Evolutionary conservation across 495 filamentous ascomycete genomes (phyloP), one percentile per base, ranked within the genome.

Genomic region (Amorphotheca resinae): DNA sequence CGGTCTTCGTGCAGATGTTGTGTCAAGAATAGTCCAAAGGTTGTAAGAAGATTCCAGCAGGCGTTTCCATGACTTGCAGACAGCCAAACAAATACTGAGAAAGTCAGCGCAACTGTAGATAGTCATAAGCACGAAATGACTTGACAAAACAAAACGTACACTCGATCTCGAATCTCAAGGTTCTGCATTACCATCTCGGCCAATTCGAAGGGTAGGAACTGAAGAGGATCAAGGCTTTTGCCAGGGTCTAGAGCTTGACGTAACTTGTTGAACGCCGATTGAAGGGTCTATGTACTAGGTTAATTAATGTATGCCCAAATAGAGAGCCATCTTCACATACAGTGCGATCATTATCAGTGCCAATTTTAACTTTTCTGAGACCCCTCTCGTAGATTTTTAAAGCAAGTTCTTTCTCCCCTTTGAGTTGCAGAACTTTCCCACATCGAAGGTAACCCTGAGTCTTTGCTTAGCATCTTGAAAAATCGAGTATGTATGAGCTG

Each of bases 321-420:
- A 8, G 21, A 8, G 6, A 17, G 30, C 21, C 12, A 11, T 11
- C 32, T 4, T 2, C 18, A 30, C 46, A 41, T 35, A 54, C 51
- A 15, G 37, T 32, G 0, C 51, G 41, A 6, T 54, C 45, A 9
- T 48, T 35, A 26, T 57, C 51, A 9, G 43, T 28, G 9, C 54
- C 48, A 41, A 57, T 54, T 28, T 52, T 52, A 21, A 57, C 49
- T 35, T 54, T 57, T 20, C 16, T 44, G 21, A 57, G 43, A 12
- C 54, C 54, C 21, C 48, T 44, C 14, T 57, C 48, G 20, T 57
- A 57, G 4, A 57, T 54, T 37, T 54, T 49, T 34, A 57, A 40
- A 33, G 54, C 54, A n/a, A 54, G 38, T 5, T 41, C 44, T 11
- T 35, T 22, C 30, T 57, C 42, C 21, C 44, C 31, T 39, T 44